Evolutionary conservation across 78 protist genomes (phyloP), one percentile per base, ranked within the genome.

Genomic region (Dictyostelium discoideum): DNA sequence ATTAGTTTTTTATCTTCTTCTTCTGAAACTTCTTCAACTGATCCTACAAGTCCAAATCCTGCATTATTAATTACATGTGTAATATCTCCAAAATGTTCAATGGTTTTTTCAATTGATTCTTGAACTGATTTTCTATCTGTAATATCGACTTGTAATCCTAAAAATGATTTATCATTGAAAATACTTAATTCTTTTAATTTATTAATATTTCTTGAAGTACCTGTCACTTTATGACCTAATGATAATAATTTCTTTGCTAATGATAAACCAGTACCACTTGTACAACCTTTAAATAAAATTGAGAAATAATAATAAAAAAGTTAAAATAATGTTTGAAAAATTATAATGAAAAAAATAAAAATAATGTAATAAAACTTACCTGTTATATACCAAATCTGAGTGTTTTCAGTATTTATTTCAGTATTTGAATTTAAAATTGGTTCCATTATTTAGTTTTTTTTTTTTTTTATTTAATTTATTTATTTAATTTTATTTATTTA

Each of bases 11-110:
- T 32, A 32, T 32, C 37, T 32, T 82, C 73, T 60, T 46, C 67
- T 29, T 82, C 74, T 5, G 37, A 44, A 11, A 82, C 67, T 20
- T 82, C 86, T 57, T 82, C 86, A 60, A 13, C 32, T 2, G 78
- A 3, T 10, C 78, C 78, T 22, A 20, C 3, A 9, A n/a, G 0
- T 72, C 78, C 78, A 16, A 24, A n/a, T 22, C 86, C 86, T 8
- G 74, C 74, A 57, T 82, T 82, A 32, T 82, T 82, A 16, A 82
- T 72, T 29, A 82, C 42, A 57, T 50, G 72, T 44, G 86, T 82
- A 2, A 82, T 11, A 57, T 9, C 26, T 10, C 86, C 86, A 82
- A 54, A 54, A 57, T 32, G 42, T 11, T 48, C 24, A 29, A 82
- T 82, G 0, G 86, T 82, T 32, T 57, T 82, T 20, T 46, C 86